Evolutionary conservation across 192 early-diverging fungal species (phyloP).

Genomic region (Thoreauomyces humboldtii): DNA sequence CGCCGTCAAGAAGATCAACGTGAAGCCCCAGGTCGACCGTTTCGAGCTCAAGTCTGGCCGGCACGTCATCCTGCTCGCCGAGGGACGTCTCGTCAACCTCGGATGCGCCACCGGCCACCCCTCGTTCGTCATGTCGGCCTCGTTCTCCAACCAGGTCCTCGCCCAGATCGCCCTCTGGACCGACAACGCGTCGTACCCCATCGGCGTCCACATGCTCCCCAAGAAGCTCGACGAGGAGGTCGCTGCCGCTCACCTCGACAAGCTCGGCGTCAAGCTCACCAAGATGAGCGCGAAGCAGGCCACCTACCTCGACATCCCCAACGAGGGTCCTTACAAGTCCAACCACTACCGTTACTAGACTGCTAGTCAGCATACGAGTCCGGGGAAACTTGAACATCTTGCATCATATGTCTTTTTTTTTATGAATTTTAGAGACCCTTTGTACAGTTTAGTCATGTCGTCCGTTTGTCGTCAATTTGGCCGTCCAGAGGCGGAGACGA

Average conservation of each 20-base stretch:
- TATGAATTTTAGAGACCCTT: no score
- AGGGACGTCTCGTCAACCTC: constrained; percentile 99
- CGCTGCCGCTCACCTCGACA: constrained; percentile 87
- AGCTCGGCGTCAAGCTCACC: constrained; percentile 95
- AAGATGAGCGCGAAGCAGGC: constrained; percentile 70
- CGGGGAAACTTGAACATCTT: no score
- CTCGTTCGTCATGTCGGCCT: constrained; percentile 99
- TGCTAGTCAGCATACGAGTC: no score
- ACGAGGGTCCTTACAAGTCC: constrained; percentile 93
- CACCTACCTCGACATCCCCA: constrained; percentile 79
- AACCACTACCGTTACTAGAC: constrained; percentile 88
- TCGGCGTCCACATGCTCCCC: constrained; percentile 98
- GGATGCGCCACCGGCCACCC: constrained; percentile 99
- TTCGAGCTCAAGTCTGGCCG: constrained; percentile 86
- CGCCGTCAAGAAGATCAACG: constrained; percentile 81
- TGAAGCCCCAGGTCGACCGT: constrained; percentile 99
- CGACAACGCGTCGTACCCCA: constrained; percentile 75
- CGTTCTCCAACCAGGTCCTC: constrained; percentile 97
- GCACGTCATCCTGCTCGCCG: constrained; percentile 96
- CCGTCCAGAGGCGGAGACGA: no score
- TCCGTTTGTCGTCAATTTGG: no score
- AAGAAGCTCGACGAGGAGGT: constrained; percentile 99
- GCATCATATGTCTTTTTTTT: no score
- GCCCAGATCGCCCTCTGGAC: constrained; percentile 99
- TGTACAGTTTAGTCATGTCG: no score